Evolutionary conservation across 495 filamentous ascomycete species (phyloP), one percentile per base, ranked within the genome.

Genomic region (Usnea hakonensis): DNA sequence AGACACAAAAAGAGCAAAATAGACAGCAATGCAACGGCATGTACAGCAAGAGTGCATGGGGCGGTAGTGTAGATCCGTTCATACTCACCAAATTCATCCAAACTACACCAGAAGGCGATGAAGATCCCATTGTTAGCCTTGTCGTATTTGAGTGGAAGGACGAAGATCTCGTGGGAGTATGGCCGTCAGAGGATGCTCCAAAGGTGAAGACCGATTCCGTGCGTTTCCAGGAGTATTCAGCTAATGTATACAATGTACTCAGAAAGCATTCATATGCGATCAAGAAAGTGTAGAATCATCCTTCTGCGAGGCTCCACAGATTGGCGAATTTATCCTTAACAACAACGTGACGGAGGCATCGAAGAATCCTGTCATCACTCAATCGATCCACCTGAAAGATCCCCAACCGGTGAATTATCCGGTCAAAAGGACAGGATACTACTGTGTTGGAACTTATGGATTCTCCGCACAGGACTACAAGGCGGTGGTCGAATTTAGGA

Each of bases 91-190:
- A 87, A 71, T 96, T 96, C 68, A 77, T 86, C 55, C 84, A 87
- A 67, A 74, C 79, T 30, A 72, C 81, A 58, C 63, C 66, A 30
- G 78, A 79, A 50, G 77, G 74, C 40, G 81, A 86, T 62, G 75
- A 79, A 26, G 88, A 95, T 70, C 86, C 88, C 16, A 76, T 90
- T 32, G 88, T 91, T 59, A 93, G 90, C 72, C 77, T 99, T 67
- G 80, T 96, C 19, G 86, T 99, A 55, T 97, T 95, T 70, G 93
- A 99, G 77, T 99, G 90, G 88, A 85, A 78, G 65, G 94, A 99
- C 69, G 82, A 87, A 70, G 74, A 83, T 61, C 79, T 90, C 55
- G 85, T 98, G 61, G 94, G 93, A n/a, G 72, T 77, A 23, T 66
- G 63, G 65, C 57, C 58, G 21, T 59, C 44, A 37, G 46, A 63